Conservation (phyloP, 2,329 filamentous ascomycete species). For the Phyllosticta paracitricarpa region DNA sequence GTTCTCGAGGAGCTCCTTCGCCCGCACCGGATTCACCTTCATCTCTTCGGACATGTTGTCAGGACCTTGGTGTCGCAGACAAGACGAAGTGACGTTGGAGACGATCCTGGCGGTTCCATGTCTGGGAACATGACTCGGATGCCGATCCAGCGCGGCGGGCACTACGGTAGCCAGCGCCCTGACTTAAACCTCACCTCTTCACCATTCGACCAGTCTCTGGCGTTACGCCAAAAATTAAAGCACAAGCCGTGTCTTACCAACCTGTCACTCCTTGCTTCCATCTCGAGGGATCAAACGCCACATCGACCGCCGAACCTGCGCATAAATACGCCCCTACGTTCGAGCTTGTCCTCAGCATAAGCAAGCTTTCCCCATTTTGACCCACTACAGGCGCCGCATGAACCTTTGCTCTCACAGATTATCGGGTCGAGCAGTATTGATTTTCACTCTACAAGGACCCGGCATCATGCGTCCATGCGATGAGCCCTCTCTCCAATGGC, state of each 20-base stretch:
- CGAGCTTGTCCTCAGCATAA: neutral
- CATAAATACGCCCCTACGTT: neutral
- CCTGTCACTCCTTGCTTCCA: neutral
- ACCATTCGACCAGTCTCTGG: neutral
- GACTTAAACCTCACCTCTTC: neutral
- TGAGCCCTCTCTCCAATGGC: neutral
- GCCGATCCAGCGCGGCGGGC: neutral
- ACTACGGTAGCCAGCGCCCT: neutral
- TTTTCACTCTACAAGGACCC: neutral
- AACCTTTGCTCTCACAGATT: neutral
- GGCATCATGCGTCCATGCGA: neutral
- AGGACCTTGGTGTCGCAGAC: neutral
- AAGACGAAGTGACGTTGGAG: neutral
- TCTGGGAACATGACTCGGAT: neutral
- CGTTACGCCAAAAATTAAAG: neutral
- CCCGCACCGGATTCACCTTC: slow-evolving; percentile 34
- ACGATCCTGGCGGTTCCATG: neutral
- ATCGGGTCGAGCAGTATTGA: neutral
- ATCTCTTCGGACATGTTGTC: slow-evolving; percentile 26
- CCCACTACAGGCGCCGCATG: neutral
- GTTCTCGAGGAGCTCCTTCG: slow-evolving; percentile 37
- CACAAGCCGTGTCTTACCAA: neutral
- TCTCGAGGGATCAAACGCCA: neutral
- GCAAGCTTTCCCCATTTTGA: neutral
- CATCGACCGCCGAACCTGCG: neutral